Base-by-base conservation (phyloP, 495 filamentous ascomycete genomes). In the Hyphodiscus hymeniophilus region DNA sequence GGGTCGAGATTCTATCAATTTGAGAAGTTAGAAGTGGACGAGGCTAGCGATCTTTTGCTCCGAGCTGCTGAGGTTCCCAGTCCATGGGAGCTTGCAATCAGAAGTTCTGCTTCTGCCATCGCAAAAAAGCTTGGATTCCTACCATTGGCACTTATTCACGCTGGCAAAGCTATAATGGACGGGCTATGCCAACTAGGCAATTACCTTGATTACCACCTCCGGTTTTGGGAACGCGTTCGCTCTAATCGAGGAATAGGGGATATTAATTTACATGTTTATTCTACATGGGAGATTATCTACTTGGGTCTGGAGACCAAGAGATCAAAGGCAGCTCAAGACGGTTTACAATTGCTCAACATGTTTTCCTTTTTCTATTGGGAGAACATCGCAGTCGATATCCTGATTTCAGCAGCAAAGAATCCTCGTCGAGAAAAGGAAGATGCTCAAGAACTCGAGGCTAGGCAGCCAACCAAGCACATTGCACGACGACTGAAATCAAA, bases 321-420 rank as follows among this genome's bases (percentile, higher is more conserved):
- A 0, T 51, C 41, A 0, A 20, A 49, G 24, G 30, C 33, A 6
- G 54, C 56, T 12, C 21, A 51, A 38, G 67, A 71, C 52, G 66
- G 63, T 0, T 22, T 67, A 4, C 23, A 71, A 35, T 38, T 71
- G 8, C 50, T 71, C 0, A 61, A 67, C 10, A 52, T 66, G 2
- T 66, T 71, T 35, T 61, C 63, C 1, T 69, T 62, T 48, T 50
- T 67, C 18, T 48, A 66, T 42, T 36, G 35, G 43, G 43, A 67
- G 35, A 57, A 64, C 31, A 65, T 68, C 18, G 51, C 57, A 0
- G n/a, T 68, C 12, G 61, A 66, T 33, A 50, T 62, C 17, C 38
- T 66, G 8, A 54, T 51, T 8, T 26, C 23, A 36, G 58, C 57
- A 30, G 57, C 50, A 23, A 32, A 26, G 23, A 57, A 57, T 28